Evolutionary conservation across 1,139 yeast species (phyloP).

Genomic region (Candida labiduridarum): DNA sequence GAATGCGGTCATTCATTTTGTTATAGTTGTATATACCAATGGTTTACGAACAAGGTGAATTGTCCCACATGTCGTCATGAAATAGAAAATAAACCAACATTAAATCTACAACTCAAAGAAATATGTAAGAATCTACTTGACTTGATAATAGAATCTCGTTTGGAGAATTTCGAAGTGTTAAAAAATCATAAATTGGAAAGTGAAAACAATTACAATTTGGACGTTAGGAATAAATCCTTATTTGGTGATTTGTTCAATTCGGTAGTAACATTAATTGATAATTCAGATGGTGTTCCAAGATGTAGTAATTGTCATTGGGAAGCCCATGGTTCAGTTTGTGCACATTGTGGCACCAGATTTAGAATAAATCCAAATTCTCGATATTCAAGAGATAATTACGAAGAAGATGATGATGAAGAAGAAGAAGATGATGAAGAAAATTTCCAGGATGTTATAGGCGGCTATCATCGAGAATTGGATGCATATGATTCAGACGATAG

Average conservation of each 20-base stretch:
- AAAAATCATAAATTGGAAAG: constrained; percentile 26
- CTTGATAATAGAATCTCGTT: constrained; percentile 27
- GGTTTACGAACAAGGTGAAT: constrained; percentile 51
- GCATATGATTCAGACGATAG: constrained; percentile 34
- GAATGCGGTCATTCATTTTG: constrained; percentile 51
- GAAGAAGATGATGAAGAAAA: constrained; percentile 26
- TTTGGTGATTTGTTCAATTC: constrained; percentile 52
- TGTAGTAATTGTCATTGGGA: constrained; percentile 88
- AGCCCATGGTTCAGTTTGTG: constrained; percentile 57
- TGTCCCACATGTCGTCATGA: constrained; percentile 60
- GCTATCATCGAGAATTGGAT: constrained; percentile 17
- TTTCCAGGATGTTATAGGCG: constrained; percentile 14
- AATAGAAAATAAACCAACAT: constrained; percentile 44
- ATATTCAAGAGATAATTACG: constrained; percentile 22
- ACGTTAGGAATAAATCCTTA: constrained; percentile 33
- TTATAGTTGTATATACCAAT: constrained; percentile 50
- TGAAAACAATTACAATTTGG: constrained; percentile 38
- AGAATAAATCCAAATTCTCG: constrained; percentile 20
- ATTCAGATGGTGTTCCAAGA: constrained; percentile 76
- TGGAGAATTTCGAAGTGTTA: constrained; percentile 21
- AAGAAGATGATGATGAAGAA: constrained; percentile 26
- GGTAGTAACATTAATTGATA: constrained; percentile 54
- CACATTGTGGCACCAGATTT: constrained; percentile 54
- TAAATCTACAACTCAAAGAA: constrained; percentile 47
- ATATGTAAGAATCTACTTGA: constrained; percentile 35